Base-by-base conservation (phyloP, 805 yeast genomes). In the Candida manassasensis region DNA sequence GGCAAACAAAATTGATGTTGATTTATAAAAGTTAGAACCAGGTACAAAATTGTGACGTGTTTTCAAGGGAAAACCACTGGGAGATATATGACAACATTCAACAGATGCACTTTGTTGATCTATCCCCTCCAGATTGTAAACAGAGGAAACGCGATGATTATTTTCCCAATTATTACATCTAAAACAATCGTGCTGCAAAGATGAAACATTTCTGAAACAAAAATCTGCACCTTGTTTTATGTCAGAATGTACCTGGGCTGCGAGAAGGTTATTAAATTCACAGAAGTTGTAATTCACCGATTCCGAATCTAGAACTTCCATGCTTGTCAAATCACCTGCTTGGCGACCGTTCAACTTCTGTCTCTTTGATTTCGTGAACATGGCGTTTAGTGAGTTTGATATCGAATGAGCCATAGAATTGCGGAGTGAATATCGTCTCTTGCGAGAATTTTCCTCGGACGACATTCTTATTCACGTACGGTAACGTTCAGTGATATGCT, bases 241-340 rank as follows among this genome's bases (percentile, higher is more conserved):
- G 12, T n/a, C 6, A 24, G 27, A 24, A 24, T 24, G 27, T 8
- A 14, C 8, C 6, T 24, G 14, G 7, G 8, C 14, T 11, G 12
- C 27, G 8, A 24, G 27, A 8, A 11, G 8, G 12, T n/a, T n/a
- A 24, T 5, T 21, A 8, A 10, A 8, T 7, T 10, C 22, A 21
- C 7, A 21, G 18, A 27, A 9, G n/a, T 27, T 15, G n/a, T 27
- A n/a, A 16, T 27, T 27, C 6, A 27, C 15, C 6, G 31, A 12
- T 8, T 27, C 31, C 6, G 31, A 8, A 7, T 27, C 18, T 15
- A 27, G 15, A 15, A 29, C 32, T 7, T 29, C 32, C 12, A 29
- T 18, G 14, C 32, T 29, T n/a, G 32, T 29, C 12, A 29, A 18
- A 15, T 11, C 9, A 24, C 12, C 27, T 8, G 9, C 12, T 6